Base-by-base conservation (phyloP, 345 rosid species). In the Trapa incisa region DNA sequence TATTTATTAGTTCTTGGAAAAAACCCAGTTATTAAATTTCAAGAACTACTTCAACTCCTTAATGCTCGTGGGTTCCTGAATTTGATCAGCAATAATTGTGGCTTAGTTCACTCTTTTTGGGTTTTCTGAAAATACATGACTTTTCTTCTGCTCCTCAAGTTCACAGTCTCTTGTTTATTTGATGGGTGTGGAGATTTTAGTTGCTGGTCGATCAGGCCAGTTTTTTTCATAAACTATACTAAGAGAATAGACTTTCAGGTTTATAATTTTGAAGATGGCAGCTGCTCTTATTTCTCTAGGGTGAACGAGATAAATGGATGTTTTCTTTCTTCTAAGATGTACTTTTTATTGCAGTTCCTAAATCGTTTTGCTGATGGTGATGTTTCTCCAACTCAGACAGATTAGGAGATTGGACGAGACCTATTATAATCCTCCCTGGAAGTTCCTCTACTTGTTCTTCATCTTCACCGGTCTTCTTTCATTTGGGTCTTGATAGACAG, bases 351-450 rank as follows among this genome's bases (percentile, higher is more conserved):
- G 81, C 78, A 80, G 87, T 78, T 85, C 81, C 76, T 77, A 74
- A 72, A 81, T 76, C 67, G 65, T 75, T 80, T 83, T 77, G 78
- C 80, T 75, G 77, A 67, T 64, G 83, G 86, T 77, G 79, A 91
- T 87, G 88, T 87, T 87, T 82, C 84, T 77, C 84, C 84, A 73
- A 79, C 78, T 71, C 72, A 79, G 89, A 80, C 85, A 76, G 81
- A 82, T 77, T 71, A 78, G 79, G 79, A 64, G 70, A 75, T 67
- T 68, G 72, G 83, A 85, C 69, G 63, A 78, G 60, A 78, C 80
- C 81, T 66, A 72, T 67, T 70, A 68, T 70, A 73, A 77, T 72
- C 69, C 82, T 76, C 83, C 88, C 70, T 80, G 89, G 88, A 84
- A 80, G 82, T 84, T 87, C 79, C 81, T 86, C 76, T 74, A 76